phyloP scores from a whole-genome alignment of 768 basidiomycete species.

The Termitomyces sp. region DNA sequence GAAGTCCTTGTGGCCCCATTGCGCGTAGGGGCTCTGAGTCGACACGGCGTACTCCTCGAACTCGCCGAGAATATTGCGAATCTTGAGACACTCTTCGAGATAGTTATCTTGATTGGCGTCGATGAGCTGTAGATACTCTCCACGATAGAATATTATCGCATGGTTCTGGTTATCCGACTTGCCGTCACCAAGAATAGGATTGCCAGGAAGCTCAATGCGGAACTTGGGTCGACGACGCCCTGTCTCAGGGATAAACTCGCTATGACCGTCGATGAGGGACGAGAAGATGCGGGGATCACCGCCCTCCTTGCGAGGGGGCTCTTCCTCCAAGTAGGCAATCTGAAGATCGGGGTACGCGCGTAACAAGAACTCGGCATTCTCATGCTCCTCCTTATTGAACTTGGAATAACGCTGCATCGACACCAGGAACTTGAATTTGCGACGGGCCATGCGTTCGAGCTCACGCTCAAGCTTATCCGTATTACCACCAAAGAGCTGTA shows the following conservation, averaged over 20 bases:
- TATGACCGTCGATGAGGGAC: conserved; percentile 95
- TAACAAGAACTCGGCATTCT: conserved; percentile 96
- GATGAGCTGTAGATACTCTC: conserved; percentile 98
- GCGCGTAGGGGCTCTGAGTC: conserved; percentile 88
- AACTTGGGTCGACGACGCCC: conserved; percentile 94
- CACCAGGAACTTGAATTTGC: conserved; percentile 99
- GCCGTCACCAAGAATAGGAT: conserved; percentile 98
- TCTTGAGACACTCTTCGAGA: conserved; percentile 98
- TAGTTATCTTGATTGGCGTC: conserved; percentile 99
- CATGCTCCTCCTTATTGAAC: conserved; percentile 99
- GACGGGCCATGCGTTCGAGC: conserved; percentile 93
- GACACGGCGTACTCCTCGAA: conserved; percentile 92
- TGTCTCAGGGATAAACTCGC: conserved; percentile 88
- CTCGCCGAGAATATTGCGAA: conserved; percentile 95
- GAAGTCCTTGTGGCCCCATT: conserved; percentile 88
- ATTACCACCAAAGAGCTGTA: conserved; percentile 95
- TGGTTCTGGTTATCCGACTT: conserved; percentile 99
- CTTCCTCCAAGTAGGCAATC: conserved; percentile 98
- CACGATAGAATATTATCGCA: conserved; percentile 98
- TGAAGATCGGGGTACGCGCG: conserved; percentile 98
- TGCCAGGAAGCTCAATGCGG: conserved; percentile 96
- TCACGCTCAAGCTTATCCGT: conserved; percentile 96
- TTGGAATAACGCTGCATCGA: conserved; percentile 99
- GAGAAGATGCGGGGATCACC: conserved; percentile 96
- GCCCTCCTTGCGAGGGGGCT: conserved; percentile 89